A percentile compares a stretch with the other conserved stretches of the same genome.
These are phyloP conservation scores for Rhynchosporium secalis DNA, from an alignment of 2,329 filamentous ascomycete species.

Conservation along the genomic window DNA sequence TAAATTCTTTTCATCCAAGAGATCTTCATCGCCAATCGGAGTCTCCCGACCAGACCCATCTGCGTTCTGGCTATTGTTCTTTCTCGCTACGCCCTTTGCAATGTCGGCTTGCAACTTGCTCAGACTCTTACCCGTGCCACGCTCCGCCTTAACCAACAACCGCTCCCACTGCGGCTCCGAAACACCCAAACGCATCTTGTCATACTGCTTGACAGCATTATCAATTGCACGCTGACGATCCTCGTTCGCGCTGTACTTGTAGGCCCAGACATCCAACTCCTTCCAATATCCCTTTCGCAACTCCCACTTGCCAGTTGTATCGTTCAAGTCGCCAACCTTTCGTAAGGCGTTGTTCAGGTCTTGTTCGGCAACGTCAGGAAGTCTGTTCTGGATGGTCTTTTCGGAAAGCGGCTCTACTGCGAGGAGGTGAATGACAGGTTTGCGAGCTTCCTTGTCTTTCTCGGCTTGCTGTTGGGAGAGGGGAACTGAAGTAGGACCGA, in stretches of 20 bases:
- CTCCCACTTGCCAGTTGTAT: slow-evolving; percentile 52
- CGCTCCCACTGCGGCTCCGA: slow-evolving; percentile 62
- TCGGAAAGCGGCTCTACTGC: slow-evolving; percentile 54
- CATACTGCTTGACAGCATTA: slow-evolving; percentile 59
- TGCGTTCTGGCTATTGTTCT: slow-evolving; percentile 51
- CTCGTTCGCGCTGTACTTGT: slow-evolving; percentile 54
- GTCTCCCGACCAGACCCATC: slow-evolving; percentile 50
- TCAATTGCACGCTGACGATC: slow-evolving; percentile 62
- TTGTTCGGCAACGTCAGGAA: slow-evolving; percentile 46
- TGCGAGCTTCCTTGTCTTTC: slow-evolving; percentile 54
- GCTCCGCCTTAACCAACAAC: slow-evolving; percentile 57
- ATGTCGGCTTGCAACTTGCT: slow-evolving; percentile 62
- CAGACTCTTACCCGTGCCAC: slow-evolving; percentile 59
- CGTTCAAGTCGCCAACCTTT: slow-evolving; percentile 58
- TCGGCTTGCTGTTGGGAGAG: slow-evolving; percentile 54
- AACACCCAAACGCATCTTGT: slow-evolving; percentile 57
- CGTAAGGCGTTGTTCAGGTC: slow-evolving; percentile 56
- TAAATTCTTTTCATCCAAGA: slow-evolving; percentile 37
- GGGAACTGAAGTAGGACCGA: slow-evolving; percentile 51
- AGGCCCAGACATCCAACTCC: slow-evolving; percentile 64
- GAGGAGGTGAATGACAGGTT: slow-evolving; percentile 60
- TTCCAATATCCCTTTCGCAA: slow-evolving; percentile 60
- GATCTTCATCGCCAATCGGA: slow-evolving; percentile 43
- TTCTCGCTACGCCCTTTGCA: slow-evolving; percentile 46
- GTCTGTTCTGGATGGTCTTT: slow-evolving; percentile 53